Evolutionary conservation across 345 rosid genomes (phyloP), one percentile per base, ranked within the genome.

Genomic region (Hibiscus mutabilis): DNA sequence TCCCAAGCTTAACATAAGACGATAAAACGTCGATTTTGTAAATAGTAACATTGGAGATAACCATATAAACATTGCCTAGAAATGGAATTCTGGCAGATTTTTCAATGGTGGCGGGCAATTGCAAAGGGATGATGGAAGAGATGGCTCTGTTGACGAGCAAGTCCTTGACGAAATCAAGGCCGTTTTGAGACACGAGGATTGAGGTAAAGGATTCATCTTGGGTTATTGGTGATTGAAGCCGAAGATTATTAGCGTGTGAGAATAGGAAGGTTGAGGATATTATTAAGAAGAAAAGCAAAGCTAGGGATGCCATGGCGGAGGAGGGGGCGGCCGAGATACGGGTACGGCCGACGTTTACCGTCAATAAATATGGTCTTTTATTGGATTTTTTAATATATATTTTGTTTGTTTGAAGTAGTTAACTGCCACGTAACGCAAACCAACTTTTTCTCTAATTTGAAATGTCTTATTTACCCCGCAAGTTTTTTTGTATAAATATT

Each of bases 141-240:
- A 86, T 78, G 0, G 96, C 95, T 82, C 86, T 82, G 78, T 80
- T 81, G 51, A 95, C 77, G 62, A 95, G 91, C 27, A 90, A 79
- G 64, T 91, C 77, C 81, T 90, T 94, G 72, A 90, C 60, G 84
- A 95, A 95, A 76, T 90, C 92, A 70, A 95, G 89, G 18, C 97
- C 99, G 66, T 77, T 80, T 78, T 94, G 89, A 64, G 93, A 85
- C 53, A 95, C 73, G 31, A 85, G 75, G 66, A 93, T 68, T 58
- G 98, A 88, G 66, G 92, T 93, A 88, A 89, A 93, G 58, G 94
- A 83, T 25, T 84, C 73, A 37, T 76, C 80, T 10, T 76, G 78
- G 53, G 73, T 81, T 8, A 78, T 3, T 24, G 80, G 55, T 40
- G 87, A 56, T 0, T 31, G 61, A 46, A 49, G 70, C n/a, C 27